Percentiles rank a stretch among this genome's conserved stretches.
These are phyloP conservation scores for Phytomonas serpens DNA, from an alignment of 208 protist species.

Conservation along the genomic window DNA sequence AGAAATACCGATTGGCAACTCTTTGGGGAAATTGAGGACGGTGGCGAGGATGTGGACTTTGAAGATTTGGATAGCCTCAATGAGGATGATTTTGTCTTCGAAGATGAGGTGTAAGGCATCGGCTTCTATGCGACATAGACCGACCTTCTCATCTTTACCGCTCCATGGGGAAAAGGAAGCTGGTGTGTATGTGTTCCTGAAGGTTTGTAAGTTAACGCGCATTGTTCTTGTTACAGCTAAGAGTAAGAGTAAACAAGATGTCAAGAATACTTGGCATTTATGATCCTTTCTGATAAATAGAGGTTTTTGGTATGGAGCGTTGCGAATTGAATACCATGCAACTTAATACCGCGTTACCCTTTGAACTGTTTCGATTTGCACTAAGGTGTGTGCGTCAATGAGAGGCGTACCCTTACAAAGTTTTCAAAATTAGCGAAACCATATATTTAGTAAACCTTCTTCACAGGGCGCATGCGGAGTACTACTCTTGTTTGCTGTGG, in stretches of 20 bases:
- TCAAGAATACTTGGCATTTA: background rate
- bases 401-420: background rate
- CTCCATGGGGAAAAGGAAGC: background rate
- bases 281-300: background rate
- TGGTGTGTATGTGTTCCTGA: background rate
- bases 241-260: background rate
- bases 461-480: background rate
- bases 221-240: background rate
- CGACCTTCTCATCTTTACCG: background rate
- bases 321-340: background rate
- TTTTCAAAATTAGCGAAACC: background rate
- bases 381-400: background rate
- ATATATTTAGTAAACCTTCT: background rate
- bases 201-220: background rate
- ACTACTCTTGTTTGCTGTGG: background rate
- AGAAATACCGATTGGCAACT: constrained; percentile 72
- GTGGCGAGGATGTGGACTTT: constrained; percentile 69
- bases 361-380: background rate
- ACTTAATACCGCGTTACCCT: background rate
- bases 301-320: background rate
- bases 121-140: background rate
- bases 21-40: constrained; percentile 51
- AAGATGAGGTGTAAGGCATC: constrained; percentile 13
- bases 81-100: constrained; percentile 69
- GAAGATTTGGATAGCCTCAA: constrained; percentile 25